These are phyloP conservation scores for Fusarium napiforme DNA, from an alignment of 2,329 filamentous ascomycete genomes.

Conservation along the genomic window DNA sequence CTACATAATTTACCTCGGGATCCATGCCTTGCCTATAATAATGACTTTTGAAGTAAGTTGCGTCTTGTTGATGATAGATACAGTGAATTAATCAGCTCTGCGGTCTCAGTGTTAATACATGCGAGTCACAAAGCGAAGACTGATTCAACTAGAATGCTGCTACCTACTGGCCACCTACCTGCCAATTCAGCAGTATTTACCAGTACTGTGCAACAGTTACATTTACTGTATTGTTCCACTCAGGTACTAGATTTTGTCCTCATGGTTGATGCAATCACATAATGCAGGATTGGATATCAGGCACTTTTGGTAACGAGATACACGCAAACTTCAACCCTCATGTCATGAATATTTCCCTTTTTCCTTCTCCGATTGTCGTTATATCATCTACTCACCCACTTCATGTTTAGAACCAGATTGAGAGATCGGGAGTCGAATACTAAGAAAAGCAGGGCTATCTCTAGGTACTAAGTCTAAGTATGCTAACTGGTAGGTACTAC, in stretches of 20 bases:
- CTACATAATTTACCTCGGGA: background rate
- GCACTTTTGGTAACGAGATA: background rate
- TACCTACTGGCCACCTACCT: background rate
- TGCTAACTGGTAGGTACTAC: too few relatives aligned
- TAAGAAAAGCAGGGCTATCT: conserved; percentile 13
- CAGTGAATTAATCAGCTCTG: background rate
- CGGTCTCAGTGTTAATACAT: background rate
- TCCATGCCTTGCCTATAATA: background rate
- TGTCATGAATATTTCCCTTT: too few relatives aligned
- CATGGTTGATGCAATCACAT: conserved; percentile 3
- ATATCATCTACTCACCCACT: background rate
- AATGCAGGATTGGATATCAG: background rate
- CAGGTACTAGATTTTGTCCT: background rate
- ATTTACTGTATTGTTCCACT: background rate
- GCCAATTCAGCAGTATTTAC: too few relatives aligned
- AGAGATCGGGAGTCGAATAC: conserved; percentile 9
- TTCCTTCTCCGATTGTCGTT: background rate
- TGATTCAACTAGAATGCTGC: background rate
- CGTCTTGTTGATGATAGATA: conserved; percentile 4
- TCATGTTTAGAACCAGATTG: conserved; percentile 15
- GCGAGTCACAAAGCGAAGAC: background rate
- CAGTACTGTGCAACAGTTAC: background rate
- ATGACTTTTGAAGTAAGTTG: background rate
- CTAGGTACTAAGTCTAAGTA: background rate
- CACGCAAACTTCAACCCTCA: background rate